These are phyloP conservation scores for Trichoderma cornu-damae DNA, from an alignment of 2,329 filamentous ascomycete genomes.

Conservation along the genomic window DNA sequence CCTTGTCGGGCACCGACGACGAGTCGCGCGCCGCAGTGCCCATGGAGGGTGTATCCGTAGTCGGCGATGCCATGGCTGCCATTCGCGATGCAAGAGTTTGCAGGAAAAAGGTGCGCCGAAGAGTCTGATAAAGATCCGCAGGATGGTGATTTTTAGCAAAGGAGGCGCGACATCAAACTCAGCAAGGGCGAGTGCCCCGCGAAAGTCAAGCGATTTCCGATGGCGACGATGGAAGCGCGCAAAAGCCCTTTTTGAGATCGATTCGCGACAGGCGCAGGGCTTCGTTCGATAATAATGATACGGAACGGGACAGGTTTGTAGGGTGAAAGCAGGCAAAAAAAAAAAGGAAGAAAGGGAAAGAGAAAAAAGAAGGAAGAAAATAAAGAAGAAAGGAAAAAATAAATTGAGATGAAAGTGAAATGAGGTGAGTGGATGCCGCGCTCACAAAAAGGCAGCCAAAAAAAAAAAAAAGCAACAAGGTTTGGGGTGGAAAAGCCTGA, in stretches of 20 bases:
- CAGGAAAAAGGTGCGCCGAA: not conserved
- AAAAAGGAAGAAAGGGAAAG: too few relatives aligned
- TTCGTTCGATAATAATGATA: too few relatives aligned
- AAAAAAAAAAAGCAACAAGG: too few relatives aligned
- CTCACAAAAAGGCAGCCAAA: not conserved
- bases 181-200: slow-evolving; percentile 10
- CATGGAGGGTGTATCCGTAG: slow-evolving; percentile 36
- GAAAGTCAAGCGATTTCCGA: not conserved
- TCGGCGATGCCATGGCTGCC: slow-evolving; percentile 51
- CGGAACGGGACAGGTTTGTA: too few relatives aligned
- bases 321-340: not conserved
- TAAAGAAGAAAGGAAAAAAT: too few relatives aligned
- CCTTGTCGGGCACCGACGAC: slow-evolving; percentile 26
- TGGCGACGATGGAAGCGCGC: slow-evolving; percentile 4
- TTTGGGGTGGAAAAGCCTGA: not conserved
- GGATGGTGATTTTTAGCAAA: slow-evolving; percentile 26
- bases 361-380: too few relatives aligned
- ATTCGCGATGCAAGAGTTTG: slow-evolving; percentile 35
- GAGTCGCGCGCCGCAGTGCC: slow-evolving; percentile 44
- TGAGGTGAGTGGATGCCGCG: too few relatives aligned
- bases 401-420: too few relatives aligned
- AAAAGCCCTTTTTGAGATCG: not conserved
- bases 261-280: slow-evolving; percentile 1
- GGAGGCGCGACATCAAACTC: slow-evolving; percentile 37
- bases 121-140: slow-evolving; percentile 1